Percentiles rank a stretch among this genome's conserved stretches.
Conservation (phyloP, 805 yeast genomes). For the Saccharomycopsis oosterbeekiorum region DNA sequence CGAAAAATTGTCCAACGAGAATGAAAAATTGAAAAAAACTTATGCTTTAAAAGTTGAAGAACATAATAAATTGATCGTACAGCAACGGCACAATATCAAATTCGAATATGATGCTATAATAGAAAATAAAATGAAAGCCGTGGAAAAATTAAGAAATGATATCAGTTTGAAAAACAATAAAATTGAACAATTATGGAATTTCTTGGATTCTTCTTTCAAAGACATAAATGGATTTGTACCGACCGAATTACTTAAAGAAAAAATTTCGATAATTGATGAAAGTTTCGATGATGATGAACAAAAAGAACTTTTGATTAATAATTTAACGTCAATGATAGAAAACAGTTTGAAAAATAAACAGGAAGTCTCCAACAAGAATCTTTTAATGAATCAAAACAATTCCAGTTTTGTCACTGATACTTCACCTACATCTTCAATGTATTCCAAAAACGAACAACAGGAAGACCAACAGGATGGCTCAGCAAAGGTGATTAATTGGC, state of each 20-base stretch:
- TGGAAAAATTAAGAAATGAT: slow-evolving; percentile 3
- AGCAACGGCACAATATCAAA: slow-evolving; percentile 13
- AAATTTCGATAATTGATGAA: slow-evolving; percentile 2
- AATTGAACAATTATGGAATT: not conserved
- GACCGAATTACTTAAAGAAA: slow-evolving; percentile 13
- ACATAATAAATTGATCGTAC: slow-evolving; percentile 9
- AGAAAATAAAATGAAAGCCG: slow-evolving; percentile 14
- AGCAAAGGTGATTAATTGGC: not conserved
- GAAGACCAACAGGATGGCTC: not conserved
- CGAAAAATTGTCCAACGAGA: not conserved
- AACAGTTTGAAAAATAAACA: slow-evolving; percentile 7
- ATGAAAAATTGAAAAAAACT: not conserved
- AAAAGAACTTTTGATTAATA: not conserved
- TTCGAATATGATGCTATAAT: slow-evolving; percentile 18
- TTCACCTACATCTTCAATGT: slow-evolving; percentile 15
- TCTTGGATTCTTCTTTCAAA: slow-evolving; percentile 6
- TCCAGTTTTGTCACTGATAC: slow-evolving; percentile 13
- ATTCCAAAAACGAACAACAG: slow-evolving; percentile 7
- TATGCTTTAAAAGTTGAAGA: slow-evolving; percentile 5
- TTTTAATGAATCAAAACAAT: slow-evolving; percentile 10
- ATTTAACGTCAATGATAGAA: slow-evolving; percentile 6
- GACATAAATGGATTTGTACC: slow-evolving; percentile 14
- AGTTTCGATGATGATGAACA: slow-evolving; percentile 3
- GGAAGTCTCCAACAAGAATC: slow-evolving; percentile 5
- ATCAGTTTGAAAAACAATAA: slow-evolving; percentile 2